Evolutionary conservation across 23 red algal genomes (phyloP).

Genomic region (Gracilaria caudata): DNA sequence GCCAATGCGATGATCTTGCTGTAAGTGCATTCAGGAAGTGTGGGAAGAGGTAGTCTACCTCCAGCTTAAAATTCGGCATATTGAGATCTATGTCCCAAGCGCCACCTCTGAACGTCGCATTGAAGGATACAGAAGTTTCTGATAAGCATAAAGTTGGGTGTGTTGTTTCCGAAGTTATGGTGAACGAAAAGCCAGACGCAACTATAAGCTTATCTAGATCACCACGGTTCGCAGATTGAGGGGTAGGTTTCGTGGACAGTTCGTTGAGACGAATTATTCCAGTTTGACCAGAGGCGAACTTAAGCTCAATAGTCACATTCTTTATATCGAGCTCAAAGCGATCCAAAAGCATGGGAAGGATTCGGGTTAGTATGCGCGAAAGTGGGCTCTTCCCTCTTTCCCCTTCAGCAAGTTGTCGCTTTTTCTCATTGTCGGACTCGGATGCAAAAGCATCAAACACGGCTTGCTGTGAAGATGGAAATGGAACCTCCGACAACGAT

Average conservation of each 20-base stretch:
- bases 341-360: constrained; percentile 55
- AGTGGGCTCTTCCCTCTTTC: constrained; percentile 45
- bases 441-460: constrained; percentile 51
- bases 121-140: constrained; percentile 1
- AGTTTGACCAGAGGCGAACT: constrained; percentile 19
- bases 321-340: constrained; percentile 45
- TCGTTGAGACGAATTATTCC: neutral
- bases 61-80: constrained; percentile 12
- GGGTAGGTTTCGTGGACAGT: neutral
- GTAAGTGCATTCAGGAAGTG: neutral
- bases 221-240: neutral
- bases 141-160: neutral
- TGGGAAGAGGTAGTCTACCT: constrained; percentile 11
- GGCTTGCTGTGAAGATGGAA: constrained; percentile 18
- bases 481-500: constrained; percentile 41
- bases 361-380: constrained; percentile 6
- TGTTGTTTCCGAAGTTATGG: neutral
- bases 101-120: constrained; percentile 14
- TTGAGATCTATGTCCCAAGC: constrained; percentile 14
- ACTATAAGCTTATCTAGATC: constrained; percentile 46
- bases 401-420: constrained; percentile 38
- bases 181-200: constrained; percentile 35
- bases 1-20: constrained; percentile 4
- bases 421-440: constrained; percentile 28
- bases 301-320: constrained; percentile 33